Base-by-base conservation (phyloP, 441 rosid genomes). In the Dalechampia spathulata region DNA sequence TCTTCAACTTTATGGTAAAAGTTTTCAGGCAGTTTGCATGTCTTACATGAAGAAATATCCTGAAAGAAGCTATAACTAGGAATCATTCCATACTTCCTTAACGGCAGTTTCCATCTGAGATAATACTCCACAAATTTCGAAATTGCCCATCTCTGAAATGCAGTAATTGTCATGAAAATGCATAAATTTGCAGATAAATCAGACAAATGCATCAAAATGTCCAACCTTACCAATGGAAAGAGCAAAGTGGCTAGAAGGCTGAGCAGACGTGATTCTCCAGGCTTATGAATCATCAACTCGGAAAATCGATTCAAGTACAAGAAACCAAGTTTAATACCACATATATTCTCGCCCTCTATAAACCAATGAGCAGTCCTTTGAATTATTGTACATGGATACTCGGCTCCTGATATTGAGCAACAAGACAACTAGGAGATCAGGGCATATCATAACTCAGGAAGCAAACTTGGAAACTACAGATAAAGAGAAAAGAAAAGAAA, bases 331-430 rank as follows among this genome's bases (percentile, higher is more conserved):
- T 67, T 65, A n/a, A 69, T 40, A 8, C 78, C 83, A 71, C 75
- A 75, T 7, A 79, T 68, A 19, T 26, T 37, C 45, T 67, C 67
- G 52, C 74, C 70, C 2, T 74, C 73, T 12, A 74, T 36, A 28
- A 25, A 48, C 83, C 83, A 75, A 16, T 78, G 71, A 48, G 58
- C 69, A 15, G 65, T 72, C 30, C 62, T 68, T 72, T 70, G 72
- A 27, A 75, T 17, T 7, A 78, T 61, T 10, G 75, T 67, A 39
- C 80, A 75, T 3, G 80, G 80, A 46, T 39, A 61, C 44, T 57
- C 65, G 50, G 30, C 17, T 16, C 67, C 67, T 59, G 41, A 14
- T n/a, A 23, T 21, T 2, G n/a, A 14, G 12, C 27, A 16, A 14
- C 5, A 46, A 23, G 9, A 42, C 15, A 25, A 8, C 47, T 15